A percentile compares a stretch with the other conserved stretches of the same genome.
These are phyloP conservation scores for Pseudocercospora cruenta DNA, from an alignment of 2,329 filamentous ascomycete species.

Conservation along the genomic window DNA sequence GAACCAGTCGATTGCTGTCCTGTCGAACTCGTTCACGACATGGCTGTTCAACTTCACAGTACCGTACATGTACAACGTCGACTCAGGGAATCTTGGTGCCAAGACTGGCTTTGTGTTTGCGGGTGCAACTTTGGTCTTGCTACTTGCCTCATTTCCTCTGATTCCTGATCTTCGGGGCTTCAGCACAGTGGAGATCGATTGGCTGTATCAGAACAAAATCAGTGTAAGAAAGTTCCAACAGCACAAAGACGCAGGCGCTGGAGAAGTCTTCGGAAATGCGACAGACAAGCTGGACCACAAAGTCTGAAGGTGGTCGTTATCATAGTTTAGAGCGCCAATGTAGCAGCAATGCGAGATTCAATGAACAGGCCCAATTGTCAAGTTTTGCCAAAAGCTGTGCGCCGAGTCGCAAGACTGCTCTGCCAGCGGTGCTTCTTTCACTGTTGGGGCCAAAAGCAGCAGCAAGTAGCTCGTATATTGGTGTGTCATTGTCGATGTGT, in stretches of 20 bases:
- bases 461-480: not conserved
- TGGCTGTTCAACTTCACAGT: constrained; percentile 8
- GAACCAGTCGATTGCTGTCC: constrained; percentile 6
- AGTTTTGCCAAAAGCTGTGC: not conserved
- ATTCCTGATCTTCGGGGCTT: not conserved
- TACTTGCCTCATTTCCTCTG: not conserved
- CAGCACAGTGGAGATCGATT: constrained; percentile 1
- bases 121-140: not conserved
- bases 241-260: not conserved
- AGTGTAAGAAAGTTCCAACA: not conserved
- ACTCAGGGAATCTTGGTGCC: not conserved
- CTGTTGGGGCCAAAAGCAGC: not conserved
- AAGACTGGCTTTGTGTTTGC: constrained; percentile 1
- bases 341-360: constrained; percentile 3
- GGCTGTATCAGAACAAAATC: constrained; percentile 5
- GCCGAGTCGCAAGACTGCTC: not conserved
- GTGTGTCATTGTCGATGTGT: not conserved
- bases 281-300: not conserved
- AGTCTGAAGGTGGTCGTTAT: not conserved
- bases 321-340: constrained; percentile 5
- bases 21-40: constrained; percentile 3
- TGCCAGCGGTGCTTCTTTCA: not conserved
- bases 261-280: not conserved
- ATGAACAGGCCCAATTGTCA: constrained; percentile 2
- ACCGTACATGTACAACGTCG: constrained; percentile 6